phyloP scores from a whole-genome alignment of 441 rosid species.

The Gossypium davidsonii region DNA sequence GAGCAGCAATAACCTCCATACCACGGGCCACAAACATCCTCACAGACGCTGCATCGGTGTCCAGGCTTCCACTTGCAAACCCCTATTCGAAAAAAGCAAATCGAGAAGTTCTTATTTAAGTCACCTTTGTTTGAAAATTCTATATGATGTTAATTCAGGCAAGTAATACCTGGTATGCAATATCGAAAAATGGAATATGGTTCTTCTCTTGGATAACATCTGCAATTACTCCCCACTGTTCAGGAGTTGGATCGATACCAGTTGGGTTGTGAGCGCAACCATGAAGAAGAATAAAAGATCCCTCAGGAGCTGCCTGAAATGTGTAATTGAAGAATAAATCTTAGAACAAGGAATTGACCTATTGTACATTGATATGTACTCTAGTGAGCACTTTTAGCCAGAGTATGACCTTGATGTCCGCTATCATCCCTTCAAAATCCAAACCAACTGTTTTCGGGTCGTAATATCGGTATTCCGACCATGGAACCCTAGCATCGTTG shows the following conservation, averaged over 20 bases:
- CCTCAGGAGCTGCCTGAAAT: conserved; percentile 83
- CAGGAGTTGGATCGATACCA: conserved; percentile 92
- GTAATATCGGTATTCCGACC: conserved; percentile 91
- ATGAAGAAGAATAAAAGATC: conserved; percentile 87
- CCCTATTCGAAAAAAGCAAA: conserved; percentile 40
- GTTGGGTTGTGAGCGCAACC: conserved; percentile 99
- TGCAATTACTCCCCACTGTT: conserved; percentile 84
- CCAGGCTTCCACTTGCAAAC: conserved; percentile 98
- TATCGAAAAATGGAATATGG: conserved; percentile 89
- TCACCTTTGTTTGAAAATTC: neutral
- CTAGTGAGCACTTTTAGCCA: neutral
- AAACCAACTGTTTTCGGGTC: conserved; percentile 94
- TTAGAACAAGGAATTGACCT: neutral
- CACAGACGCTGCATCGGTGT: conserved; percentile 77
- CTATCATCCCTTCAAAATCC: conserved; percentile 95
- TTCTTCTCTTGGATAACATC: conserved; percentile 89
- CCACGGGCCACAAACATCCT: conserved; percentile 78
- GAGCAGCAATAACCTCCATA: conserved; percentile 87
- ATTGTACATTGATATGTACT: neutral
- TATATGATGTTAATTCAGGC: neutral
- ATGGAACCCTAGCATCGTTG: conserved; percentile 87
- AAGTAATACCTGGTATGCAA: conserved; percentile 83
- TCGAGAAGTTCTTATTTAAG: conserved; percentile 2
- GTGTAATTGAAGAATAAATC: neutral
- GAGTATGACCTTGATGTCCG: conserved; percentile 68